Evolutionary conservation across 768 basidiomycete species (phyloP), one percentile per base, ranked within the genome.

Genomic region (Trametes cubensis): DNA sequence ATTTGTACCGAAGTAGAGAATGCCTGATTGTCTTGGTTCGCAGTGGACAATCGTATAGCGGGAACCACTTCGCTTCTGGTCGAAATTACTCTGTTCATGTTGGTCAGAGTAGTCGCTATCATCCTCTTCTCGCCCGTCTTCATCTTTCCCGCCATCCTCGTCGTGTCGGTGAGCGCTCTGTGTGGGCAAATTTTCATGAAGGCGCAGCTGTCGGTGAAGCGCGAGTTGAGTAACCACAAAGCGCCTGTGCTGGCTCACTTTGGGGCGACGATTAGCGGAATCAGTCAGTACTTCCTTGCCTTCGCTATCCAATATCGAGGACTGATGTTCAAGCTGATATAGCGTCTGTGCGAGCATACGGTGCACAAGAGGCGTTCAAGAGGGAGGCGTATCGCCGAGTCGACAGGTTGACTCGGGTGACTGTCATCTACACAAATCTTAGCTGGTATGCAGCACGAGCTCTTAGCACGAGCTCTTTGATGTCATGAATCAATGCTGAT

Each of bases 201-300:
- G 58, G 81, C 81, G 4, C 85, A 86, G 64, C 74, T 85, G 15
- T 76, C 80, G 11, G 80, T 85, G 63, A 85, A 85, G 71, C 76
- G 83, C 18, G 81, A 84, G 67, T 78, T 81, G 78, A 80, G 78
- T 47, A 81, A 79, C 55, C 75, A 76, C 6, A 76, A 77, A 49
- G 76, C 80, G 10, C 83, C 84, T 0, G 75, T 84, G 7, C 74
- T 82, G 61, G 79, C 77, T 23, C 79, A 81, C 58, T 81, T 85
- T 64, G 77, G 79, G 6, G 82, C 84, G 20, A 79, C 82, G 0
- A 77, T 85, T 38, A 70, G 77, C n/a, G 85, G 85, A 39, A 66
- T 83, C 18, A 69, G 78, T 80, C 53, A 54, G 74, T 69, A 11
- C 3, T 14, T 18, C 3, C 23, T 17, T 13, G 4, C 6, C 20